Base-by-base conservation (phyloP, 179 eudicot genomes). In the Monotropa hypopitys region DNA sequence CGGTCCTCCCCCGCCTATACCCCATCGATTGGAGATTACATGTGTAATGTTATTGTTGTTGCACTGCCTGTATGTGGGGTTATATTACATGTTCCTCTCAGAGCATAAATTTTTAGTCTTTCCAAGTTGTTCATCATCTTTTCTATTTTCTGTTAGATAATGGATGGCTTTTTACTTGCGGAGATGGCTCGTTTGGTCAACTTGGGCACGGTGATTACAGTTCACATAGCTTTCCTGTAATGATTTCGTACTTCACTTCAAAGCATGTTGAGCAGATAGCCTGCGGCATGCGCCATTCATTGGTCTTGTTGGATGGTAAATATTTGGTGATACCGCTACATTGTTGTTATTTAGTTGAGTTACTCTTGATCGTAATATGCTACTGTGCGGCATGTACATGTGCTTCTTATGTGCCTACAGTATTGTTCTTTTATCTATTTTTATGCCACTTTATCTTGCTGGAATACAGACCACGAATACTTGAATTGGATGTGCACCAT, bases 161-260 rank as follows among this genome's bases (percentile, higher is more conserved):
- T 49, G 98, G 98, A 74, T 74, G 76, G 73, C 86, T 92, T 75
- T 90, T 89, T 84, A 94, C 96, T 47, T 94, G 97, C 83, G 98
- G 98, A 80, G 97, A 94, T 84, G 97, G 97, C 80, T 87, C 96
- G 10, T 94, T 94, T 85, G 98, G 98, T 79, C 98, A 94, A 86
- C 92, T 92, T 82, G 98, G 98, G 56, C 92, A 89, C 77, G 93
- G 94, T 54, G 93, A 94, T 88, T 83, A 78, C 79, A 82, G 81
- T 73, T 88, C 92, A 5, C 80, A 72, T 74, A 80, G 76, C 49
- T 80, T 78, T 56, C 98, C 97, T 0, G 59, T 62, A 75, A 78
- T 81, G 78, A 87, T 94, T 68, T 83, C 85, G 1, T 80, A 80
- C 83, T 85, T 94, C 62, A 50, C 80, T 70, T 84, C 90, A 42